These are phyloP conservation scores for Zygosaccharomyces lentus DNA, from an alignment of 805 yeast genomes.

Conservation along the genomic window DNA sequence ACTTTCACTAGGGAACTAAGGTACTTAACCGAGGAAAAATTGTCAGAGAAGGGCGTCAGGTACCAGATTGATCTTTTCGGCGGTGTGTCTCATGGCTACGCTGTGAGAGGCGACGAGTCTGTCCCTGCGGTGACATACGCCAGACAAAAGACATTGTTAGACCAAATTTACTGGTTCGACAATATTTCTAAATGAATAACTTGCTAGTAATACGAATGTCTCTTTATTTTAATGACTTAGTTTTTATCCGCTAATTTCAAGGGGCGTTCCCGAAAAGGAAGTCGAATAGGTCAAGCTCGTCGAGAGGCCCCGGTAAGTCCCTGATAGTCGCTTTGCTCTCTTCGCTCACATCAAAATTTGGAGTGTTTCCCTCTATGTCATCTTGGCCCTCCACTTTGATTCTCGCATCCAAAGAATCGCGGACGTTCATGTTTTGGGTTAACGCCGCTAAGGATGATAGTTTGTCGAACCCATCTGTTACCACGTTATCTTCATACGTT, in stretches of 20 bases:
- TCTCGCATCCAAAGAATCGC: not conserved
- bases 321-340: not conserved
- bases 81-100: conserved; percentile 71
- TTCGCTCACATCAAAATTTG: conserved; percentile 3
- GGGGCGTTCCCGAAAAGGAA: conserved; percentile 26
- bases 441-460: conserved; percentile 19
- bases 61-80: conserved; percentile 61
- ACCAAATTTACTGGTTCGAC: conserved; percentile 36
- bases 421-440: conserved; percentile 13
- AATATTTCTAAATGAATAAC: conserved; percentile 14
- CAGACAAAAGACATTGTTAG: conserved; percentile 55
- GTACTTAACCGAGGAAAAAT: conserved; percentile 53
- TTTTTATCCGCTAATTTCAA: not conserved
- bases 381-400: not conserved
- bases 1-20: conserved; percentile 64
- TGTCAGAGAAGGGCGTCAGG: conserved; percentile 48
- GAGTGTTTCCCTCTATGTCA: not conserved
- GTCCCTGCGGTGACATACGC: conserved; percentile 56
- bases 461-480: conserved; percentile 17
- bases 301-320: conserved; percentile 25
- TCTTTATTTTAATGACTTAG: not conserved
- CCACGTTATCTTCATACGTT: not conserved
- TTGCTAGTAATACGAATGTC: not conserved
- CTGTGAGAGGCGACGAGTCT: conserved; percentile 68
- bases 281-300: conserved; percentile 31